Conservation (phyloP, 2,329 filamentous ascomycete species). For the Teratosphaeria viscida region DNA sequence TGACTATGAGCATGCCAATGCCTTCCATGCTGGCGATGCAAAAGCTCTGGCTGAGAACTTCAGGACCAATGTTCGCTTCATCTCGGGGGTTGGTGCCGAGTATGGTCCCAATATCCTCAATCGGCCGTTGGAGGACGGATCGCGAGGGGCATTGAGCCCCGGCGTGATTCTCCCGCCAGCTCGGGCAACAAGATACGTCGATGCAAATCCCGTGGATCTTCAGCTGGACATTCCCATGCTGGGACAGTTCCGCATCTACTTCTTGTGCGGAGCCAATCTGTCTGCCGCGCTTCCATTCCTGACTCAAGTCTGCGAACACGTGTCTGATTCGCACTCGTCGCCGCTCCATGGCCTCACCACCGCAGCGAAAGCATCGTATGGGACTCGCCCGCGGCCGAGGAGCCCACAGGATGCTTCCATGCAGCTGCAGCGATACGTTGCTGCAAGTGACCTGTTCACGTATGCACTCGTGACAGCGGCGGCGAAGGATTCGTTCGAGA, state of each 20-base stretch:
- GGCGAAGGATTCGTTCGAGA: neutral
- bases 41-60: constrained; percentile 49
- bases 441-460: neutral
- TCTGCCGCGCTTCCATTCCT: neutral
- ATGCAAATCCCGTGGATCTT: neutral
- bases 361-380: neutral
- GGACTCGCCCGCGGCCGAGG: neutral
- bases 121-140: neutral
- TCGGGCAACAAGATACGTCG: neutral
- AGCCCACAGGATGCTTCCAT: neutral
- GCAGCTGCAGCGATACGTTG: neutral
- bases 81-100: neutral
- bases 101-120: neutral
- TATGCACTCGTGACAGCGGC: neutral
- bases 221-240: neutral
- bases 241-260: neutral
- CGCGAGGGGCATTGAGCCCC: neutral
- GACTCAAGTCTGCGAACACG: neutral
- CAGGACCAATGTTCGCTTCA: neutral
- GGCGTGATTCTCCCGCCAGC: neutral
- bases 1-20: constrained; percentile 10
- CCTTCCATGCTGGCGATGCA: constrained; percentile 56
- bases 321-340: neutral
- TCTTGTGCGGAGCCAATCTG: neutral
- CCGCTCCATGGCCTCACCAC: neutral